Base-by-base conservation (phyloP, 441 rosid species). In the Eruca vesicaria region DNA sequence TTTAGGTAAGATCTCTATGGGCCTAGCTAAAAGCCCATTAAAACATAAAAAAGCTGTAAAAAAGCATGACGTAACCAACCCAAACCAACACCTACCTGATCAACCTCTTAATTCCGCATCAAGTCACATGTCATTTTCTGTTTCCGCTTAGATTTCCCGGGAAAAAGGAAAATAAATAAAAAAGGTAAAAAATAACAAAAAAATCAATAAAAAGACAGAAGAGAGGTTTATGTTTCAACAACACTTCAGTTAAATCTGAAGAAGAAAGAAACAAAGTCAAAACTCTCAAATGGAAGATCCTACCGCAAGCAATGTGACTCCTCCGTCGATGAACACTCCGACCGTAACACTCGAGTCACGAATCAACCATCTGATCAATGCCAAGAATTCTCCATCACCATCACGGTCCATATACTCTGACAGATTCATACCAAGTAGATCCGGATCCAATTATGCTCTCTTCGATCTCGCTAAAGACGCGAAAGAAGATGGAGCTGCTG, bases 401-500 rank as follows among this genome's bases (percentile, higher is more conserved):
- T 96, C 97, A 15, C 80, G 89, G 66, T 76, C 91, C 1, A 95
- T 95, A 75, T 91, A 82, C 84, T 93, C 93, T 61, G 99, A 93
- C 58, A 78, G 98, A 79, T 95, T 95, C 72, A 95, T 95, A 26
- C 99, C 98, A 20, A 86, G 95, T 80, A 88, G 99, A 91, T 89
- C 98, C 65, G 87, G 88, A 75, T 91, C 56, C 56, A 50, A 50
- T 18, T 50, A 50, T 48, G 74, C 90, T 6, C 75, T 81, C 80
- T 0, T 69, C 78, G 18, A 26, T 50, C 56, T 50, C 56, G 56
- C 6, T 48, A 19, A 9, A 50, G 56, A 50, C 56, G 56, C 23
- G 12, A 91, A 90, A 60, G 99, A 94, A 32, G 88, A 87, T 7
- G 79, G 83, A 15, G 83, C 92, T 14, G 26, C 3, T 23, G n/a